phyloP scores from a whole-genome alignment of 2,329 filamentous ascomycete species.

The Tolypocladium pustulatum region DNA sequence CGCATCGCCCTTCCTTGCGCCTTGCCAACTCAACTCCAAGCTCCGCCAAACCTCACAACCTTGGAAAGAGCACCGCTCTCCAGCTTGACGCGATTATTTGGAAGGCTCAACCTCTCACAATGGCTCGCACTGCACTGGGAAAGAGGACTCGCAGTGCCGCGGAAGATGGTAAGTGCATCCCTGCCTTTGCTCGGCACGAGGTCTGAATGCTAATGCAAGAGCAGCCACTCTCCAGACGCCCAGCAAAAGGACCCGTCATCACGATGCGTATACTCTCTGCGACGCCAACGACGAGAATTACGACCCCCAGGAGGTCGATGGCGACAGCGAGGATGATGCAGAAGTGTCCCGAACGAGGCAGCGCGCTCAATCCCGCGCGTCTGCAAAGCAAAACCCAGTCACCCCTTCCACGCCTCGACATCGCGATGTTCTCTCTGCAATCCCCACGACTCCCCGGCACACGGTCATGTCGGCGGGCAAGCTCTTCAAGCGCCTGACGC shows the following conservation, averaged over 20 bases:
- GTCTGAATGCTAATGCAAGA: constrained; percentile 1
- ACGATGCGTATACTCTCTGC: constrained; percentile 29
- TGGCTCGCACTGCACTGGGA: constrained; percentile 21
- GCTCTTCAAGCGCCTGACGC: constrained; percentile 67
- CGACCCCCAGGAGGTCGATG: constrained; percentile 28
- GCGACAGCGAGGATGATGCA: constrained; percentile 28
- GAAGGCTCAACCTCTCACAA: constrained; percentile 3
- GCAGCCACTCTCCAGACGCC: constrained; percentile 20
- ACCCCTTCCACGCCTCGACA: constrained; percentile 69
- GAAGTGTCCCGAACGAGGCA: constrained; percentile 24
- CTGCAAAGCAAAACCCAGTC: constrained; percentile 37
- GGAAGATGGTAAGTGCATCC: constrained; percentile 17
- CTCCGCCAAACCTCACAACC: neutral
- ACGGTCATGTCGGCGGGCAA: constrained; percentile 68
- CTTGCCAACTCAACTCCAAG: constrained; percentile 2
- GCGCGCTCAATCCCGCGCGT: constrained; percentile 17
- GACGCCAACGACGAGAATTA: constrained; percentile 54
- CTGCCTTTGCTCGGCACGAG: neutral
- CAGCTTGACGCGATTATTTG: neutral
- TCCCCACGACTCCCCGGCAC: constrained; percentile 73
- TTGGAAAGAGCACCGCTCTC: neutral
- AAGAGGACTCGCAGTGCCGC: constrained; percentile 21
- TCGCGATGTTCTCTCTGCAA: constrained; percentile 63
- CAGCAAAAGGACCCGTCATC: constrained; percentile 35
- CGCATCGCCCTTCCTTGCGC: constrained; percentile 5